These are phyloP conservation scores for Cryomyces minteri DNA, from an alignment of 495 filamentous ascomycete species.

Conservation along the genomic window DNA sequence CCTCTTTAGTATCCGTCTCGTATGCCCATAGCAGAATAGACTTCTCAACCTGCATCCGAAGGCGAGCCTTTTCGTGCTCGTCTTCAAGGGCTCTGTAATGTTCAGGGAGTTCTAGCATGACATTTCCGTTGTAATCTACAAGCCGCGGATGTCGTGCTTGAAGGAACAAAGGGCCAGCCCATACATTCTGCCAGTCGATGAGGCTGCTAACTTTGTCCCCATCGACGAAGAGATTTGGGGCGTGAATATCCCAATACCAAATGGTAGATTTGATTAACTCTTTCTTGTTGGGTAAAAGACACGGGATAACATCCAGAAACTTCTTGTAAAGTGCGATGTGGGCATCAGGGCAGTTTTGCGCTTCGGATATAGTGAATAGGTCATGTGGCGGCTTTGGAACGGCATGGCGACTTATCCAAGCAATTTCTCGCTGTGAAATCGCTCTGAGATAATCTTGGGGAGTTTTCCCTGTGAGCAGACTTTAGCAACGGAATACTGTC, in stretches of 20 bases:
- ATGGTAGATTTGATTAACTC: not conserved
- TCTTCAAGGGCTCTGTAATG: conserved; percentile 1
- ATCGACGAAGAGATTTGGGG: conserved; percentile 1
- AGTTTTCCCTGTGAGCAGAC: too few relatives aligned
- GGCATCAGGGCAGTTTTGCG: not conserved
- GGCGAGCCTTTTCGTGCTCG: not conserved
- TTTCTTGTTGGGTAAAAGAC: not conserved
- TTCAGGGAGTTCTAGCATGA: not conserved
- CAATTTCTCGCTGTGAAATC: conserved; percentile 1
- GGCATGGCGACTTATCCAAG: not conserved
- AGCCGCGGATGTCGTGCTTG: conserved; percentile 2
- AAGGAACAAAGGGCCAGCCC: conserved; percentile 1
- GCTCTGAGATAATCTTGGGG: conserved; percentile 1
- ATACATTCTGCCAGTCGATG: conserved; percentile 3
- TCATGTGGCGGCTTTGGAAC: not conserved
- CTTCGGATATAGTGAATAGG: not conserved
- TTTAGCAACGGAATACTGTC: not conserved
- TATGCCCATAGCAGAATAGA: not conserved
- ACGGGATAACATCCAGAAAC: not conserved
- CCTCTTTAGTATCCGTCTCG: not conserved
- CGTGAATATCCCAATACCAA: conserved; percentile 2
- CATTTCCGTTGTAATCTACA: conserved; percentile 1
- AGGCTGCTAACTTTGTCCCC: not conserved
- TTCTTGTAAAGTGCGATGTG: not conserved
- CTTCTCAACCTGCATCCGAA: not conserved